Base-by-base conservation (phyloP, 257 asterid species). In the Solanum commersonii region DNA sequence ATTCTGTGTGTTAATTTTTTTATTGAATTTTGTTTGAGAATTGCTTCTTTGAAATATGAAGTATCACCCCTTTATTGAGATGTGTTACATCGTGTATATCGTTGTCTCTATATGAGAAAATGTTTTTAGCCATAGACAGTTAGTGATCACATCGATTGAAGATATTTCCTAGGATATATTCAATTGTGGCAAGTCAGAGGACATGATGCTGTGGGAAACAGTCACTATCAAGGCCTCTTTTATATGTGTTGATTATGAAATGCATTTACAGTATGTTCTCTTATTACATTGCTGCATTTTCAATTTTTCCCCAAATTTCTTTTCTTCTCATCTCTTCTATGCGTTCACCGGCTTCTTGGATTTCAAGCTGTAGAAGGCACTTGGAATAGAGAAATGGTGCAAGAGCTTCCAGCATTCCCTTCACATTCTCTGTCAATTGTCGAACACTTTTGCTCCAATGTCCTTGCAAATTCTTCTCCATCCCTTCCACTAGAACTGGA, bases 391-490 rank as follows among this genome's bases (percentile, higher is more conserved):
- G 89, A 76, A 40, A 73, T 5, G 98, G 96, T 40, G 95, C 98
- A 92, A 93, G 84, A 87, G 91, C 95, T 86, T 91, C 93, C 87
- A 95, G 89, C 98, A 95, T 95, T 38, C 90, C 95, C 87, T 93
- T 93, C 67, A 96, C 98, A 77, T 93, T 95, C 74, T 93, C 92
- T 0, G 98, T 96, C 56, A 95, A 87, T 82, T 96, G 93, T 60
- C 92, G 90, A 12, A 95, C 98, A 29, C 92, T 91, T 40, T 52
- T 89, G 94, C 95, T 94, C 98, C 98, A 96, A 81, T 96, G 98
- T 87, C 88, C 83, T 40, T 89, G 90, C 77, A 96, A 89, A 86
- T 96, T 96, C 63, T 90, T 90, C 92, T 96, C 98, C 94, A 96
- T 90, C 2, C 98, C 98, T 59, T 90, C 88, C 0, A 93, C 98